Percentiles rank a stretch among this genome's conserved stretches.
Evolutionary conservation across 2,329 filamentous ascomycete species (phyloP).

Genomic region (Blastomyces gilchristii): DNA sequence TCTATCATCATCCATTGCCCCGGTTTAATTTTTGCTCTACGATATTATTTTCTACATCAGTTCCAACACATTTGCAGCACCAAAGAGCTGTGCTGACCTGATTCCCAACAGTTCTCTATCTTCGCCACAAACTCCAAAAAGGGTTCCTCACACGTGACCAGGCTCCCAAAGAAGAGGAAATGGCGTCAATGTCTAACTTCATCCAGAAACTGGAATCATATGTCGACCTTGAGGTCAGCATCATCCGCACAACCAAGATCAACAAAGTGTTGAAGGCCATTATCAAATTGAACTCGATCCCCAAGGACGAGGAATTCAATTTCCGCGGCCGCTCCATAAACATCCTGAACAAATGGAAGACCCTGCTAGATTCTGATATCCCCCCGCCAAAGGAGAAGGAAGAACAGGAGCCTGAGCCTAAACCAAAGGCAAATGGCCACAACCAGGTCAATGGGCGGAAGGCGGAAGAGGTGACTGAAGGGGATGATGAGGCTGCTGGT

Average conservation of each 20-base stretch:
- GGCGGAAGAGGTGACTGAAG: conserved; percentile 26
- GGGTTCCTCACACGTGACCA: conserved; percentile 79
- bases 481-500: conserved; percentile 19
- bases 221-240: conserved; percentile 72
- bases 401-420: conserved; percentile 36
- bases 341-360: conserved; percentile 82
- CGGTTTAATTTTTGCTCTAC: not conserved
- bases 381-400: conserved; percentile 22
- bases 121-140: conserved; percentile 90
- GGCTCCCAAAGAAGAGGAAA: conserved; percentile 66
- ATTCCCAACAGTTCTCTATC: conserved; percentile 59
- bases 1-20: not conserved
- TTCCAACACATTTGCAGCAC: not conserved
- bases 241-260: conserved; percentile 89
- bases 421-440: conserved; percentile 36
- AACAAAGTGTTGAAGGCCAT: conserved; percentile 97
- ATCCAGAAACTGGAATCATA: conserved; percentile 66
- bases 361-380: conserved; percentile 57
- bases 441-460: conserved; percentile 25
- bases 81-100: not conserved
- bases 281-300: conserved; percentile 74
- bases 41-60: not conserved
- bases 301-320: conserved; percentile 74
- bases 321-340: conserved; percentile 77
- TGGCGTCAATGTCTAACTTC: conserved; percentile 36